phyloP scores from a whole-genome alignment of 768 basidiomycete genomes.

The Jaapia argillacea region DNA sequence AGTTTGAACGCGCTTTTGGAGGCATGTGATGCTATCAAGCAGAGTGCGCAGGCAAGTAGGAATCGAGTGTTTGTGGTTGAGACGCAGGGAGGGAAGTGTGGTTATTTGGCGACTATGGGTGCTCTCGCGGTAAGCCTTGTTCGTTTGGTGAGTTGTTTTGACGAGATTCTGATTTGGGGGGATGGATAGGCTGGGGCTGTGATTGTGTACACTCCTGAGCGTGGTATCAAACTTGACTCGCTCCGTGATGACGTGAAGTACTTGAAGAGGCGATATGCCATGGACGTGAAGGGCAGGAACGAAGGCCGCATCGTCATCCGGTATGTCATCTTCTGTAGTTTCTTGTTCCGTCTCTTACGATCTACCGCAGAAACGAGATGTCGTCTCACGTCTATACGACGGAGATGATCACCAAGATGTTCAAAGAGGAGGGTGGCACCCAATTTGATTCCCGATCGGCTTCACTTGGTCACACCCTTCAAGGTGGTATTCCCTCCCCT shows the following conservation, averaged over 20 bases:
- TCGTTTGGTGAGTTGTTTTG: too few species aligned
- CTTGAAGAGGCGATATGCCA: slow-evolving; percentile 72
- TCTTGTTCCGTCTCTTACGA: neutral
- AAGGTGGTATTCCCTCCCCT: slow-evolving; percentile 93
- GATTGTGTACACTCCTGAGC: slow-evolving; percentile 90
- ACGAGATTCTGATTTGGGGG: too few species aligned
- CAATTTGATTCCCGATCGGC: slow-evolving; percentile 93
- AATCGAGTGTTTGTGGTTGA: slow-evolving; percentile 97
- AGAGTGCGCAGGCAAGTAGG: slow-evolving; percentile 92
- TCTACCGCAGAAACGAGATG: slow-evolving; percentile 59
- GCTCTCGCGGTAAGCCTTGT: slow-evolving; percentile 73
- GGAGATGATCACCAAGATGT: slow-evolving; percentile 84
- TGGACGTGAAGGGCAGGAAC: slow-evolving; percentile 82
- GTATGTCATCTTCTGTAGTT: slow-evolving; percentile 31
- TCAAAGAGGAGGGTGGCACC: slow-evolving; percentile 87
- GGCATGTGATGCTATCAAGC: slow-evolving; percentile 97
- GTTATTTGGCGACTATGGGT: slow-evolving; percentile 92
- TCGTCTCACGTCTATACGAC: slow-evolving; percentile 88
- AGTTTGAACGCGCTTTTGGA: slow-evolving; percentile 94
- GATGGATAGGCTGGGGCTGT: slow-evolving; percentile 87
- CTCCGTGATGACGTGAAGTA: slow-evolving; percentile 81
- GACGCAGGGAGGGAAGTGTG: slow-evolving; percentile 95
- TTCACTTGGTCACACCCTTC: slow-evolving; percentile 94
- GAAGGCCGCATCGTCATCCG: slow-evolving; percentile 91
- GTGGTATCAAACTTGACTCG: slow-evolving; percentile 75